These are phyloP conservation scores for Beta vulgaris DNA, from an alignment of 148 eudicot species.

Conservation along the genomic window DNA sequence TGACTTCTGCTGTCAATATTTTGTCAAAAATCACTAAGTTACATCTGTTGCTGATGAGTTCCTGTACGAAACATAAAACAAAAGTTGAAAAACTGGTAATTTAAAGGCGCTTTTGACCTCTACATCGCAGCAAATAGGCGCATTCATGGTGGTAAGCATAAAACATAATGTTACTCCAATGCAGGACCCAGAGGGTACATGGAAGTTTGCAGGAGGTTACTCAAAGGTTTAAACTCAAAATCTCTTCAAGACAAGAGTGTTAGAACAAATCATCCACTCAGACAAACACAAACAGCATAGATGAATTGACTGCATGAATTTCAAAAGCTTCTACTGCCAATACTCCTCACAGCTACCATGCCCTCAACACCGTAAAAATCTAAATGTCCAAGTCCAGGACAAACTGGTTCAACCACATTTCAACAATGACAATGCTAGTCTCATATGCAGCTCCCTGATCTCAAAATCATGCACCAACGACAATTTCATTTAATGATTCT, in stretches of 20 bases:
- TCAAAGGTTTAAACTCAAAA: background rate
- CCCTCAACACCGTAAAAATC: background rate
- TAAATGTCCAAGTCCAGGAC: background rate
- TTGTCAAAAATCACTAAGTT: background rate
- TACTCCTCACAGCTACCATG: background rate
- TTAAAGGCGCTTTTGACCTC: background rate
- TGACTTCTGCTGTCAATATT: conserved; percentile 11
- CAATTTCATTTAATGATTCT: too few species aligned
- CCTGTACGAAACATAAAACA: background rate
- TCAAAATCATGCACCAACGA: background rate
- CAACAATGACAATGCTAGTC: background rate
- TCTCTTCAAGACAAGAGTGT: background rate
- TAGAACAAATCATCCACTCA: background rate
- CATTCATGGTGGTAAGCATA: background rate
- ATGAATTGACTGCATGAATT: background rate
- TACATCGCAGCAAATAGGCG: conserved; percentile 1
- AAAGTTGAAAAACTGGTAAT: background rate
- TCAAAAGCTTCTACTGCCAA: background rate
- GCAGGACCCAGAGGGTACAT: background rate
- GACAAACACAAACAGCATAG: background rate
- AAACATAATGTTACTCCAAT: background rate
- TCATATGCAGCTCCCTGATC: background rate
- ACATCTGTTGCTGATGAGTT: background rate
- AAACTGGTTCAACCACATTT: background rate
- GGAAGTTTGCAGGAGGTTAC: background rate